These are phyloP conservation scores for Akanthomyces lecanii DNA, from an alignment of 2,329 filamentous ascomycete species.

Conservation along the genomic window DNA sequence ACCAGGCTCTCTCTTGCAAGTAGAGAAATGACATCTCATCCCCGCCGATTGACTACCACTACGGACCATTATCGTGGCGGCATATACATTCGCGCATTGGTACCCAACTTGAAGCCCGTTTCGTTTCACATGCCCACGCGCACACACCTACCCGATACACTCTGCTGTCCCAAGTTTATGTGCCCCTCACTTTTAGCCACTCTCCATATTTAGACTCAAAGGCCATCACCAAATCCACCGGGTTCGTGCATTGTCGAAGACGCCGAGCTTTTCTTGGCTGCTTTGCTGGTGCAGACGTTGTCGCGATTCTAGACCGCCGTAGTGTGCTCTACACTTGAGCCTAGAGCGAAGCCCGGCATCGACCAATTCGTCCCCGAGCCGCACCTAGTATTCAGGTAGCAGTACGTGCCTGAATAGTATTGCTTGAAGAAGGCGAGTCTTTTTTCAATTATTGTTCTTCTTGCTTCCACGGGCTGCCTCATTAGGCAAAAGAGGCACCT, in stretches of 20 bases:
- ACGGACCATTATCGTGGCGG: neutral
- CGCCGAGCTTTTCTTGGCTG: neutral
- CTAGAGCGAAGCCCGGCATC: neutral
- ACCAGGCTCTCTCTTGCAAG: neutral
- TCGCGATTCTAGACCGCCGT: neutral
- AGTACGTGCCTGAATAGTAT: neutral
- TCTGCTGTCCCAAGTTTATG: neutral
- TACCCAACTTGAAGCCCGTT: constrained; percentile 12
- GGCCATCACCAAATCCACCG: neutral
- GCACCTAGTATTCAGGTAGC: neutral
- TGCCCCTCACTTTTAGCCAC: neutral
- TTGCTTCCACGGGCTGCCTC: neutral
- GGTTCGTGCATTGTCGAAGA: neutral
- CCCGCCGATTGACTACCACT: neutral
- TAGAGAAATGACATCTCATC: neutral
- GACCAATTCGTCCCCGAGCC: neutral
- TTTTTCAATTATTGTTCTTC: no score
- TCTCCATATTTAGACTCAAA: neutral
- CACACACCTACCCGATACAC: constrained; percentile 5
- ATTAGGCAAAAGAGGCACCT: neutral
- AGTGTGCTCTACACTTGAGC: neutral
- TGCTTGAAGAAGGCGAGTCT: no score
- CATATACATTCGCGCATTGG: neutral
- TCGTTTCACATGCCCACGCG: constrained; percentile 12
- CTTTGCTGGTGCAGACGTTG: neutral